Conservation (phyloP, 441 rosid species). For the Croton laevigatus region DNA sequence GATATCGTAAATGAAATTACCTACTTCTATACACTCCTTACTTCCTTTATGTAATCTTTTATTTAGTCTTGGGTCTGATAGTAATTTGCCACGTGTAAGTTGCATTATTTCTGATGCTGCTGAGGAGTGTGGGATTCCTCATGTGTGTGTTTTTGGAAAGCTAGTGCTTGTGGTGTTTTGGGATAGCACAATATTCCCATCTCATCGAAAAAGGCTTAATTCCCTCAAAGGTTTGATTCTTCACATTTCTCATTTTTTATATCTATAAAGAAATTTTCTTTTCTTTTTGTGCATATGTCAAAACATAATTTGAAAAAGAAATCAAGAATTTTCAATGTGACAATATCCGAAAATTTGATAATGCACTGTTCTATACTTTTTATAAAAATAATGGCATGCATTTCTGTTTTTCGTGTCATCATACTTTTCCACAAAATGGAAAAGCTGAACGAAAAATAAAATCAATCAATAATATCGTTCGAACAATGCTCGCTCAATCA, state of each 20-base stretch:
- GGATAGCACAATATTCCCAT: neutral
- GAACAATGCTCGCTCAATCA: no score
- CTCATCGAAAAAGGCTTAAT: constrained; percentile 3
- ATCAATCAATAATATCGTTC: no score
- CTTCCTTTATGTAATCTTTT: neutral
- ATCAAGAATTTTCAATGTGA: neutral
- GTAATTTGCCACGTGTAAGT: neutral
- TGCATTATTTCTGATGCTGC: constrained; percentile 18
- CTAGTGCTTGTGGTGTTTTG: constrained; percentile 12
- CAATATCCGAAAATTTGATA: neutral
- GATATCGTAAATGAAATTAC: no score
- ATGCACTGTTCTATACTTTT: no score
- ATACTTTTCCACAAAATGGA: no score
- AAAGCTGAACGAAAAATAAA: no score
- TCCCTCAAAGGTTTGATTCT: constrained; percentile 10
- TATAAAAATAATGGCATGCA: no score
- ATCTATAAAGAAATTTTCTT: no score
- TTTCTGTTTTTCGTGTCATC: no score
- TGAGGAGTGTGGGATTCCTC: constrained; percentile 4
- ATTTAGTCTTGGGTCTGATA: neutral
- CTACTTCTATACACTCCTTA: neutral
- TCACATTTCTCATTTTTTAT: no score
- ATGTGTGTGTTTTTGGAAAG: neutral
- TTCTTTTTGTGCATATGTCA: neutral
- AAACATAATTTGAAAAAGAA: neutral